Evolutionary conservation across 2,329 filamentous ascomycete genomes (phyloP), one percentile per base, ranked within the genome.

Genomic region (Ophiosphaerella herpotricha): DNA sequence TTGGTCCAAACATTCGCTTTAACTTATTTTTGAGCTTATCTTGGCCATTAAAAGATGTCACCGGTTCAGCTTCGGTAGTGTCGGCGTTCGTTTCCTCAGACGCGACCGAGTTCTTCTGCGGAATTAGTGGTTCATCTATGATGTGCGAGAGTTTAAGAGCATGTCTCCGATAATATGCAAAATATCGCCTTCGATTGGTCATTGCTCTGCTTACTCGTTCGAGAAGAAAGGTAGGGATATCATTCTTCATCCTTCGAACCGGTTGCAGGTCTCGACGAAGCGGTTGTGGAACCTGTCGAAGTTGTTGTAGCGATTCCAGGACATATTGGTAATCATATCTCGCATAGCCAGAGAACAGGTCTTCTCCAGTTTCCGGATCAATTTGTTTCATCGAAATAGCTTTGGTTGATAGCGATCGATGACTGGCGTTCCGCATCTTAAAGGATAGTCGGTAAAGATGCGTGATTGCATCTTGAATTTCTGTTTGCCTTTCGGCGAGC

Each of bases 371-470:
- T 6, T 50, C 42, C 5, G 12, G 11, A 24, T 50, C 48, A 13
- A 46, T 18, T 7, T 34, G 24, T 14, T 35, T 40, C 8, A 21
- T 29, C 13, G 35, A 31, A 29, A 37, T n/a, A 21, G 48, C 23
- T 40, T 41, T 39, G 18, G 18, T 34, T 12, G 48, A 24, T 16
- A 38, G 33, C 29, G 48, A 24, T 37, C 41, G 35, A n/a, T 29
- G 14, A 8, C 12, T 34, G 9, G 24, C 18, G 33, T 46, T 50
- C 26, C 48, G 34, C 12, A 46, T 46, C 31, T 45, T 50, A 41
- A 50, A 50, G 26, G 48, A 45, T 16, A 50, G 41, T 23, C 33
- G 26, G 29, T 39, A 50, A 9, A 50, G 42, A 32, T 45, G 14
- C 35, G 23, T 14, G 11, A 50, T 34, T 9, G 36, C 34, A 21